Evolutionary conservation across 2,329 filamentous ascomycete genomes (phyloP).

Genomic region (Talaromyces albobiverticillius): DNA sequence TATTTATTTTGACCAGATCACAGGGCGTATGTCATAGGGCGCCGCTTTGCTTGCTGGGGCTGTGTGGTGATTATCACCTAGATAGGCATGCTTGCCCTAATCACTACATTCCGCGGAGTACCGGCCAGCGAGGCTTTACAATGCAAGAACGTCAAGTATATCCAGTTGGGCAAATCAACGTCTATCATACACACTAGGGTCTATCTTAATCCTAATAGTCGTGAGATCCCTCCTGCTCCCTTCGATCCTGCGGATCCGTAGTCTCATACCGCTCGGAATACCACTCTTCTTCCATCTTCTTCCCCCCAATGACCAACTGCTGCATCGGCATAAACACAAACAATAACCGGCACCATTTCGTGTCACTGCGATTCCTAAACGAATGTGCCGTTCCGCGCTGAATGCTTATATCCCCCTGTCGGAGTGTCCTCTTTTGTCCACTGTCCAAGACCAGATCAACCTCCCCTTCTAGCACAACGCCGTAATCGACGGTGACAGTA

Average conservation of each 20-base stretch:
- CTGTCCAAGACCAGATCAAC: constrained; percentile 36
- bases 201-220: not conserved
- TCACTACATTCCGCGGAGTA: too few relatives aligned
- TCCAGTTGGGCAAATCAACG: too few relatives aligned
- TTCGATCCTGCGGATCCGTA: constrained; percentile 27
- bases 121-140: too few relatives aligned
- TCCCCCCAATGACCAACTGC: constrained; percentile 39
- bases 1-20: too few relatives aligned
- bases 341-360: constrained; percentile 29
- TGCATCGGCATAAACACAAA: constrained; percentile 32
- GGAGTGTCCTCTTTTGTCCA: constrained; percentile 29
- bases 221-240: constrained; percentile 10
- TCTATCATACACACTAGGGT: not conserved
- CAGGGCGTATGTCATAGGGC: too few relatives aligned
- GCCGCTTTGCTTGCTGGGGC: too few relatives aligned
- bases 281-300: constrained; percentile 52
- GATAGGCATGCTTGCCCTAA: too few relatives aligned
- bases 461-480: constrained; percentile 36
- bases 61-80: too few relatives aligned
- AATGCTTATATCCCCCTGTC: constrained; percentile 34
- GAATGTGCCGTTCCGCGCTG: constrained; percentile 33
- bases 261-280: constrained; percentile 26
- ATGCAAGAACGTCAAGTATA: too few relatives aligned
- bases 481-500: constrained; percentile 37
- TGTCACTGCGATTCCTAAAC: constrained; percentile 24